These are phyloP conservation scores for Gossypium raimondii DNA, from an alignment of 345 rosid genomes.

Conservation along the genomic window DNA sequence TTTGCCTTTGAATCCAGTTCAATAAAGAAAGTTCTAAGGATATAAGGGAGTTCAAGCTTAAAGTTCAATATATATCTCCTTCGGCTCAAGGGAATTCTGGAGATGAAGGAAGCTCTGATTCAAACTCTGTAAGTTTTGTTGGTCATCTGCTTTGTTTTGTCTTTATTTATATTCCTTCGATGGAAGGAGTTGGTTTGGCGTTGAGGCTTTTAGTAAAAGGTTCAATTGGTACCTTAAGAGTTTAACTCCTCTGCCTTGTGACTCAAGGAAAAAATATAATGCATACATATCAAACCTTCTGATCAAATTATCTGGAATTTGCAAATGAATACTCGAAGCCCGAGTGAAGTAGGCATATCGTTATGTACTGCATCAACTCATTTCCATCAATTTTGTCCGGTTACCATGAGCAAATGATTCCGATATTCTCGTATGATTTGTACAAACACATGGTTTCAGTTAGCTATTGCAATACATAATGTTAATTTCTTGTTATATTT, in stretches of 20 bases:
- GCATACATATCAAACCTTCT: too few relatives aligned
- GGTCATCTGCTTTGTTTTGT: neutral
- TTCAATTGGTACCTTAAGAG: neutral
- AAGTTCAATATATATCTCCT: constrained; percentile 58
- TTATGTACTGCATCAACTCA: neutral
- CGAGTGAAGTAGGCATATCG: too few relatives aligned
- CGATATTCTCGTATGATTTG: too few relatives aligned
- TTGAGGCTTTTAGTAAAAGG: neutral
- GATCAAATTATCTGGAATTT: too few relatives aligned
- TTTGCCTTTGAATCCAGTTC: constrained; percentile 46
- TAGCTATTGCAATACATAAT: neutral
- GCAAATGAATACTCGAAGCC: too few relatives aligned
- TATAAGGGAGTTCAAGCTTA: constrained; percentile 79
- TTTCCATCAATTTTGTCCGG: neutral
- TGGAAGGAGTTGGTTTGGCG: neutral
- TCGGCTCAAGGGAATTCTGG: constrained; percentile 49
- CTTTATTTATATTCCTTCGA: neutral
- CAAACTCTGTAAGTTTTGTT: constrained; percentile 51
- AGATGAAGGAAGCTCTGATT: constrained; percentile 52
- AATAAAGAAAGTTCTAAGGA: constrained; percentile 62
- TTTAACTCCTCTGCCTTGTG: neutral
- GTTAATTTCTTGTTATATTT: neutral
- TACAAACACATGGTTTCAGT: neutral
- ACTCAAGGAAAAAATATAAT: neutral
- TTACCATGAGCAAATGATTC: too few relatives aligned